phyloP scores from a whole-genome alignment of 2,329 filamentous ascomycete genomes.

The Ceratocystis huliohia region DNA sequence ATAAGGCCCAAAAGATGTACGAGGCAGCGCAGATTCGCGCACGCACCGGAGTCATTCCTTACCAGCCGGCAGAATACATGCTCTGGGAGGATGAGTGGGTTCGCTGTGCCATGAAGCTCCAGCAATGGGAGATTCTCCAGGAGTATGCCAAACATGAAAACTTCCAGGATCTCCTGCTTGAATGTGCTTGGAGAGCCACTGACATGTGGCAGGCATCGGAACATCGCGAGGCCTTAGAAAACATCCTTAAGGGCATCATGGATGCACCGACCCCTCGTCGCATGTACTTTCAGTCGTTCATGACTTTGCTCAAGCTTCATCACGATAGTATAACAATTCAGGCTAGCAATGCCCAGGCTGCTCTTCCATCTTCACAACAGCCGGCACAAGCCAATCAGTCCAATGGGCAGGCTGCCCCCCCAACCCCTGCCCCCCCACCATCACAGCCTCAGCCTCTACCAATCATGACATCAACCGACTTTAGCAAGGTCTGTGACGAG shows the following conservation, averaged over 20 bases:
- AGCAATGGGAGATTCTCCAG: constrained; percentile 96
- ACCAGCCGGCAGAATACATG: constrained; percentile 95
- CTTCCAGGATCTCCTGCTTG: constrained; percentile 86
- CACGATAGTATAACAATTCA: constrained; percentile 18
- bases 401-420: constrained; percentile 11
- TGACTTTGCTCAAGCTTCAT: constrained; percentile 88
- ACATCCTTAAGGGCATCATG: constrained; percentile 91
- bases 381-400: constrained; percentile 7
- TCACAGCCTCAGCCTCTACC: constrained; percentile 13
- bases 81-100: constrained; percentile 99
- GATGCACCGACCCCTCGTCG: constrained; percentile 89
- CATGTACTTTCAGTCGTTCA: constrained; percentile 97
- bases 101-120: constrained; percentile 89
- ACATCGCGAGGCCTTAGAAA: constrained; percentile 79
- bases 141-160: constrained; percentile 99
- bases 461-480: constrained; percentile 46
- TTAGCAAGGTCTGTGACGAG: constrained; percentile 84
- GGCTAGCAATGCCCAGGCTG: constrained; percentile 58
- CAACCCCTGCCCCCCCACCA: not conserved
- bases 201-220: constrained; percentile 87
- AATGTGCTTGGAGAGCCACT: constrained; percentile 89
- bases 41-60: constrained; percentile 86
- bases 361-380: constrained; percentile 23
- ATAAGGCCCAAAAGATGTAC: constrained; percentile 94
- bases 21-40: constrained; percentile 96